Base-by-base conservation (phyloP, 2,329 filamentous ascomycete species). In the Fusarium haematococcum region DNA sequence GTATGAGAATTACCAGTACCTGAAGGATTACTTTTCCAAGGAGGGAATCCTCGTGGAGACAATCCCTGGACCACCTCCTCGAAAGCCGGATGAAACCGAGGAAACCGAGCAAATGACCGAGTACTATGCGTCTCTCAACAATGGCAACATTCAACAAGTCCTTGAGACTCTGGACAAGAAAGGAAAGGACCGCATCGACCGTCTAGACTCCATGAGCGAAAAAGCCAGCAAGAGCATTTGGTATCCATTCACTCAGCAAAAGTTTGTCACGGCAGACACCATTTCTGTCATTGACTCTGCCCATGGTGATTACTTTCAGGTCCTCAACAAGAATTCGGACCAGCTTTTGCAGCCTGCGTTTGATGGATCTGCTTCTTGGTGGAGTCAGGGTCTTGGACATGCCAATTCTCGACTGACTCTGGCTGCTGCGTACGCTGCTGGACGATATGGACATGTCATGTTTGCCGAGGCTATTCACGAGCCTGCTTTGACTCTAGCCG, bases 201-300 rank as follows among this genome's bases (percentile, higher is more conserved):
- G 88, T 0, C 82, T 97, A 0, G 88, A 91, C 37, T 86, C 84
- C 1, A 91, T 96, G 89, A 84, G 90, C 0, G 79, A 83, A 1
- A 85, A 88, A 45, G 94, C 94, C 0, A 85, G 91, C 65, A 80
- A 88, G 11, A 86, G 85, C 3, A 95, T 97, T 41, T 97, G 94
- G 94, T 96, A 96, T 76, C 94, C 95, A 0, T 97, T 97, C 77
- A 95, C 94, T 0, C 94, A 97, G 76, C 94, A 97, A 71, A 90
- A 90, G 45, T 86, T 88, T 59, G 85, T 94, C 74, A 84, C 86
- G 0, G 82, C 89, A 6, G 83, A 90, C 2, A 90, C 90, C 16
- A 94, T 97, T 54, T 88, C 91, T 0, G 88, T 91, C 0, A 95
- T 97, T 65, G 94, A 97, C 80, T 96, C 94, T 0, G 94, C 95